These are phyloP conservation scores for Craspedostauros australis DNA, from an alignment of 108 stramenopile genomes.

Conservation along the genomic window DNA sequence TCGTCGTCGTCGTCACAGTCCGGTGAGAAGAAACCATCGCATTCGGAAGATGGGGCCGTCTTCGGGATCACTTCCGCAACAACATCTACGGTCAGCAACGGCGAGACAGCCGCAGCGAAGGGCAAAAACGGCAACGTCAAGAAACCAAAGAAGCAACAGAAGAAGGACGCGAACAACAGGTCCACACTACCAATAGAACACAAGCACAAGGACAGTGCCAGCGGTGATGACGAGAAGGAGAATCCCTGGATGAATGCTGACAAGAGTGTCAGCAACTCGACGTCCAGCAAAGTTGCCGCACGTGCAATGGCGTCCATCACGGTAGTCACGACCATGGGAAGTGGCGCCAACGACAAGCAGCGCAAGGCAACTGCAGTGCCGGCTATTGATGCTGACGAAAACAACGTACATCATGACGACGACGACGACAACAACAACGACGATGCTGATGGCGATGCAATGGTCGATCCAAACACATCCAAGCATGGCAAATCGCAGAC, in stretches of 20 bases:
- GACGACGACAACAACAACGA: neutral
- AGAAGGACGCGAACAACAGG: too few species aligned
- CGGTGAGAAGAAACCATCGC: neutral
- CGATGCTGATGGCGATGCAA: neutral
- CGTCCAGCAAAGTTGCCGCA: neutral
- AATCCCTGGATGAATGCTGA: constrained; percentile 38
- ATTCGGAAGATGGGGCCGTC: constrained; percentile 5
- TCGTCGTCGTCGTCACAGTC: neutral
- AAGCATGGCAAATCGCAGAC: neutral
- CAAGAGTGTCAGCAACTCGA: neutral
- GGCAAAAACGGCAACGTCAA: neutral
- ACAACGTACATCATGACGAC: constrained; percentile 11
- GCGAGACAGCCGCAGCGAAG: neutral
- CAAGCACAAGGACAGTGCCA: too few species aligned
- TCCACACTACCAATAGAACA: neutral
- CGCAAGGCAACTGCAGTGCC: constrained; percentile 21
- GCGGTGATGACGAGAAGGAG: constrained; percentile 7
- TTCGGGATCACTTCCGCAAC: constrained; percentile 1
- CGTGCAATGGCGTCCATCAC: neutral
- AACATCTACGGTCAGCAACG: neutral
- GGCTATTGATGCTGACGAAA: constrained; percentile 14
- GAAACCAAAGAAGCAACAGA: neutral
- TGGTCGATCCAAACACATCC: neutral
- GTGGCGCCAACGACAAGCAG: neutral
- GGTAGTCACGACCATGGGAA: neutral